Base-by-base conservation (phyloP, 345 rosid species). In the Diplotaxis tenuifolia region DNA sequence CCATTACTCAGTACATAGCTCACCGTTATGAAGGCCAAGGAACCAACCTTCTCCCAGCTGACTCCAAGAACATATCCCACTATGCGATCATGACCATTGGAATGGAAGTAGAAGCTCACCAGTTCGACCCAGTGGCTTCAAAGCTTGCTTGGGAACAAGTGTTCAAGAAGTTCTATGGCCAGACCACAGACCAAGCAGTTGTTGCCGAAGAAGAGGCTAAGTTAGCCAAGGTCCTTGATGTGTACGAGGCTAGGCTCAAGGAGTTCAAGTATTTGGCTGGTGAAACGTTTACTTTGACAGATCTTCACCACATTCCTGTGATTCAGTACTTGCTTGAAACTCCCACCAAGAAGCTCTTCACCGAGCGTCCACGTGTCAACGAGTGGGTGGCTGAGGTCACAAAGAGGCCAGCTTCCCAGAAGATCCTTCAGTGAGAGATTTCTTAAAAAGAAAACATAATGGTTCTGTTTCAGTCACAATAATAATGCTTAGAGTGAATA, bases 301-400 rank as follows among this genome's bases (percentile, higher is more conserved):
- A 92, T 78, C 76, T 92, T 73, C 89, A 92, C 81, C 93, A 92
- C 76, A 72, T 89, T 31, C 96, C 98, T 0, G 74, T 7, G 78
- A 21, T 85, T 4, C 78, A 60, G 4, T 56, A 23, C 36, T 45
- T 90, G 78, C 40, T 84, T 76, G 69, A n/a, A 58, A 88, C 88
- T 2, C 87, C 66, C 4, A 42, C 70, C 57, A 82, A 82, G 74
- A 83, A 83, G 76, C 72, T 82, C 67, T 71, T 84, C 36, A 84
- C 83, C 19, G 65, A 76, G 10, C 86, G 83, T 66, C 87, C 88
- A 10, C 85, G 58, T 58, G 89, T 85, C 22, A 36, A 71, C 23
- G 80, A 89, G 23, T 88, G 93, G 93, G 83, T 76, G 6, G 74
- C 82, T 50, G 82, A 83, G 18, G 82, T 88, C 82, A 79, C 83